phyloP scores from a whole-genome alignment of 768 basidiomycete species.

The Saitozyma podzolica region DNA sequence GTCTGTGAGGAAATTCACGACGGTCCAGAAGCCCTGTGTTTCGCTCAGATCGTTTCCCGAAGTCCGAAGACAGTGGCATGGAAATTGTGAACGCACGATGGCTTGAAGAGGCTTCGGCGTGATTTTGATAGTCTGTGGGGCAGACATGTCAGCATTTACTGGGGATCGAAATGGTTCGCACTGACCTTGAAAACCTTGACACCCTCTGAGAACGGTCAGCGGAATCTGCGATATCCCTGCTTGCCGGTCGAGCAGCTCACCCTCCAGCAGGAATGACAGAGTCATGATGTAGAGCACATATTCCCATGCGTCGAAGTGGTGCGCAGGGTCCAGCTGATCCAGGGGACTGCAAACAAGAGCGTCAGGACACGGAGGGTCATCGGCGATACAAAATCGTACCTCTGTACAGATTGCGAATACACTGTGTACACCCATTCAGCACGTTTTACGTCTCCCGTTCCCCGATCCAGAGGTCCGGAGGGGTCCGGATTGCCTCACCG shows the following conservation, averaged over 20 bases:
- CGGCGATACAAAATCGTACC: conserved; percentile 12
- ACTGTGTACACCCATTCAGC: conserved; percentile 23
- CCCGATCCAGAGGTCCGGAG: neutral
- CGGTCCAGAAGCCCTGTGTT: conserved; percentile 37
- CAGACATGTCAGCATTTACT: conserved; percentile 1
- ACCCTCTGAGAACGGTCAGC: conserved; percentile 27
- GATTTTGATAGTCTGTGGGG: conserved; percentile 62
- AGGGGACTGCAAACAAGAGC: conserved; percentile 73
- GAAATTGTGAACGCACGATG: conserved; percentile 54
- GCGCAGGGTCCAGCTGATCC: conserved; percentile 64
- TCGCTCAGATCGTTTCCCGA: conserved; percentile 24
- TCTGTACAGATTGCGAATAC: conserved; percentile 46
- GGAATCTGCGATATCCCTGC: too few species aligned
- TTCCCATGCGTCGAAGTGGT: conserved; percentile 76
- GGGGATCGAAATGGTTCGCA: neutral
- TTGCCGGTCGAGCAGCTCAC: too few species aligned
- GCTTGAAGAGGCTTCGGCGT: conserved; percentile 61
- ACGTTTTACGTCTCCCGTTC: neutral
- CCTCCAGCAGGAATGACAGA: conserved; percentile 75
- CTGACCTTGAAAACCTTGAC: conserved; percentile 61
- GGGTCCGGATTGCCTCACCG: conserved; percentile 14
- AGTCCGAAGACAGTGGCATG: conserved; percentile 64
- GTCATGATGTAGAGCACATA: conserved; percentile 74
- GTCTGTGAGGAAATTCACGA: conserved; percentile 70
- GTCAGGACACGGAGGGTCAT: conserved; percentile 55